Conservation (phyloP, 2,329 filamentous ascomycete genomes). For the Neofusicoccum sp. region DNA sequence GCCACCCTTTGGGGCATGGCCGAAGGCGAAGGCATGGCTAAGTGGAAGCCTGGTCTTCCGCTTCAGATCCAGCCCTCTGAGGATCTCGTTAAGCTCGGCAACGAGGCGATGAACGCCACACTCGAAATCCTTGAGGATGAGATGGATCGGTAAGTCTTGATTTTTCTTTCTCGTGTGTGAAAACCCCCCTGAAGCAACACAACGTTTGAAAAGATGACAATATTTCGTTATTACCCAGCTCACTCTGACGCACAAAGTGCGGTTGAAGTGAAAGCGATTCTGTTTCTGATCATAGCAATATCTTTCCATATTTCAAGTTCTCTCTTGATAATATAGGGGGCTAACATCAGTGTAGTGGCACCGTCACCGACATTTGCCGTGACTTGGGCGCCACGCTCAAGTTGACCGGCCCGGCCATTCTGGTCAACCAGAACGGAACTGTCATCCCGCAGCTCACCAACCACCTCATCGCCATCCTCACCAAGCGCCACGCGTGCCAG, state of each 20-base stretch:
- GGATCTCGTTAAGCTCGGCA: constrained; percentile 80
- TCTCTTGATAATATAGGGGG: not conserved
- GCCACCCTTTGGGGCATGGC: constrained; percentile 86
- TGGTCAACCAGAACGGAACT: constrained; percentile 63
- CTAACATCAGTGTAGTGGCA: constrained; percentile 56
- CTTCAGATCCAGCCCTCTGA: constrained; percentile 74
- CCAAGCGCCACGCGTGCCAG: constrained; percentile 89
- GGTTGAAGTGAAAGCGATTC: constrained; percentile 85
- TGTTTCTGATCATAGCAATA: constrained; percentile 54
- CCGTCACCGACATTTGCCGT: constrained; percentile 92
- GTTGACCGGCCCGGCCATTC: constrained; percentile 81
- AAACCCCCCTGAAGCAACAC: not conserved
- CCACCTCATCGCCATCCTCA: constrained; percentile 75
- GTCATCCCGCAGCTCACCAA: constrained; percentile 75
- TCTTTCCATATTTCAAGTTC: constrained; percentile 21
- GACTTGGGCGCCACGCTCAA: constrained; percentile 89
- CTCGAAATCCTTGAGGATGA: constrained; percentile 86
- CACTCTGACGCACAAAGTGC: constrained; percentile 89
- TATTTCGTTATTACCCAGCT: constrained; percentile 95
- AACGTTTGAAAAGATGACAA: constrained; percentile 63
- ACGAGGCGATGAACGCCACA: constrained; percentile 81
- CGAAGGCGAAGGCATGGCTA: constrained; percentile 72
- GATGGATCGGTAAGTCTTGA: constrained; percentile 77
- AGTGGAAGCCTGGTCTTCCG: constrained; percentile 88
- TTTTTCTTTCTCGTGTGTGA: constrained; percentile 21